Base-by-base conservation (phyloP, 306 rosid species). In the Trichosanthes cucumerina region DNA sequence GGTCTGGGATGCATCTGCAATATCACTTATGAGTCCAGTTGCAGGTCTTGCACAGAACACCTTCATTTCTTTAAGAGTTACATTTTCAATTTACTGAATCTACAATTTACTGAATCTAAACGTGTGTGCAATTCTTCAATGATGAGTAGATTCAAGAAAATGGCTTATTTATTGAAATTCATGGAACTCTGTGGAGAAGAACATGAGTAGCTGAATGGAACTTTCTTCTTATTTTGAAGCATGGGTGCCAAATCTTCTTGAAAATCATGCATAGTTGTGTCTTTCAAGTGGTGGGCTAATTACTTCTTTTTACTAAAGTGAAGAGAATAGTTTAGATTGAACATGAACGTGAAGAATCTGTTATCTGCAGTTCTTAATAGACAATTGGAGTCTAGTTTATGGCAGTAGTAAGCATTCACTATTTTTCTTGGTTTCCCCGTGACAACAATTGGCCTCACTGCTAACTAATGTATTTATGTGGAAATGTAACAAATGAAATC, bases 1-100 rank as follows among this genome's bases (percentile, higher is more conserved):
- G 89, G 52, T 70, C 90, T 85, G 83, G 99, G 96, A 79, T 95
- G 97, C 82, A 86, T 95, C 89, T 95, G 99, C 88, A 90, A 89
- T 80, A 89, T 90, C 64, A 86, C 88, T 18, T 78, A 86, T 62
- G 89, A 91, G 65, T 87, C 99, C 23, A 79, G 77, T 59, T 95
- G 99, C 99, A 92, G 97, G 99, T 95, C 73, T 79, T 82, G 78
- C 36, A 63, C 75, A 54, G 73, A 66, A 58, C 77, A 59, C 78
- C 83, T 59, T 78, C 24, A 53, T 47, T 53, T 74, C 78, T 74
- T 50, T 50, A 7, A 49, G 43, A 72, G 70, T 66, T 60, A n/a
- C 44, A 9, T 44, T 60, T 76, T 56, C 52, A 59, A n/a, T 76
- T 76, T 58, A 8, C 77, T 47, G 59, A 72, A 28, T 70, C 26